Evolutionary conservation across 1,284 basidiomycete species (phyloP).

Genomic region (Cutaneotrichosporon sp.): DNA sequence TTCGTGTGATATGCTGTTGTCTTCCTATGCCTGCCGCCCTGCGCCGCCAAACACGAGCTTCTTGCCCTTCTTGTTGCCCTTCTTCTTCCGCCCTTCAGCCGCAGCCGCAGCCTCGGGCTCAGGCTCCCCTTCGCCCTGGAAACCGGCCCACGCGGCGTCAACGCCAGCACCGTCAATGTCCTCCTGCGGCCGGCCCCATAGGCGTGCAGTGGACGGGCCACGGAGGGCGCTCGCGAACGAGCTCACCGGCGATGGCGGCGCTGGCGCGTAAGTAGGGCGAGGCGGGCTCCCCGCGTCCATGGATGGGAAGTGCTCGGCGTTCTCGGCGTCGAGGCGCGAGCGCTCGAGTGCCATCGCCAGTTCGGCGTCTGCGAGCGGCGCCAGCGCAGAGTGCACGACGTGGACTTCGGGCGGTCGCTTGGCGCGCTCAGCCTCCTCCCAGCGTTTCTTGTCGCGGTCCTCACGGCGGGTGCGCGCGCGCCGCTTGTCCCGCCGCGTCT

Average conservation of each 20-base stretch:
- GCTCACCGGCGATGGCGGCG: neutral
- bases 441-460: conserved; percentile 71
- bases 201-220: conserved; percentile 6
- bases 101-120: neutral
- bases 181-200: conserved; percentile 5
- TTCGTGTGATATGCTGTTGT: conserved; percentile 9
- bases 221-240: conserved; percentile 25
- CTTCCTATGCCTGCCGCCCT: conserved; percentile 19
- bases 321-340: conserved; percentile 3
- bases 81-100: conserved; percentile 20
- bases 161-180: conserved; percentile 11
- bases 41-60: conserved; percentile 28
- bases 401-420: conserved; percentile 19
- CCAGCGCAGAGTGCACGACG: conserved; percentile 20
- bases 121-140: conserved; percentile 2
- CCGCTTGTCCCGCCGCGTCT: conserved; percentile 69
- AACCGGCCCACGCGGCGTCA: conserved; percentile 19
- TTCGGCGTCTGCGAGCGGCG: conserved; percentile 3
- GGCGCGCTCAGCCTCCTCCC: conserved; percentile 67
- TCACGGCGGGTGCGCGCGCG: conserved; percentile 77
- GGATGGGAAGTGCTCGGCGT: conserved; percentile 7
- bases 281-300: conserved; percentile 3
- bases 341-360: conserved; percentile 13
- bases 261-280: neutral
- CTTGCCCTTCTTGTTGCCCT: conserved; percentile 25